A percentile compares a stretch with the other conserved stretches of the same genome.
Conservation (phyloP, 306 rosid genomes). For the Acacia confusa region DNA sequence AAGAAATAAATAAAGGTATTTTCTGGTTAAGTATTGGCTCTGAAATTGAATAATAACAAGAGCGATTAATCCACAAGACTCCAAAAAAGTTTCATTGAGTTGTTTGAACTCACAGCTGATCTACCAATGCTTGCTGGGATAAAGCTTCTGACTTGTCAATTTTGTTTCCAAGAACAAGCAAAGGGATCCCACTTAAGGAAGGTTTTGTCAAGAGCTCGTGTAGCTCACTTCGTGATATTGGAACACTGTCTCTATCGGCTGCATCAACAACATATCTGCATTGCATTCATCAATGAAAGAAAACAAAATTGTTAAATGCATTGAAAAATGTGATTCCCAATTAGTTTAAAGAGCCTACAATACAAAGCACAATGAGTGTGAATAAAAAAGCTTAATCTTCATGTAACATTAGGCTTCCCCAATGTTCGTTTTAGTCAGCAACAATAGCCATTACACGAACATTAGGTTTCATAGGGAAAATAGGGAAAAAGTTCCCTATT, state of each 20-base stretch:
- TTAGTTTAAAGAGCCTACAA: not conserved
- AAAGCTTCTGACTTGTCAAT: slow-evolving; percentile 74
- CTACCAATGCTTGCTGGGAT: slow-evolving; percentile 65
- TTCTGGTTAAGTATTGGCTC: not conserved
- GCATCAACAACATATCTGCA: slow-evolving; percentile 92
- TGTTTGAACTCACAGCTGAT: slow-evolving; percentile 54
- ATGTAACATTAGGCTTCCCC: not conserved
- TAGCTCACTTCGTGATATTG: slow-evolving; percentile 82
- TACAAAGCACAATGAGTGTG: not conserved
- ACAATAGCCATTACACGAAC: not conserved
- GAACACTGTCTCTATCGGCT: slow-evolving; percentile 92
- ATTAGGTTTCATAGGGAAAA: not conserved
- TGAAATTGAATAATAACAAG: not conserved
- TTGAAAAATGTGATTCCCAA: not conserved
- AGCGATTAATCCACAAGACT: not conserved
- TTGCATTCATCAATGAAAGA: slow-evolving; percentile 34
- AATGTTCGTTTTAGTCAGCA: not conserved
- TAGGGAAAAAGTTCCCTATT: too few relatives aligned
- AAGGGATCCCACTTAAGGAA: slow-evolving; percentile 60
- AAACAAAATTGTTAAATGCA: slow-evolving; percentile 12
- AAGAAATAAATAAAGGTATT: not conserved
- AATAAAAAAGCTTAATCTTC: not conserved
- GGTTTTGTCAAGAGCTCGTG: slow-evolving; percentile 85
- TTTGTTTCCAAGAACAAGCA: slow-evolving; percentile 72
- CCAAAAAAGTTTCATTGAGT: not conserved